A percentile compares a stretch with the other conserved stretches of the same genome.
These are phyloP conservation scores for Aspergillus transmontanensis DNA, from an alignment of 2,329 filamentous ascomycete genomes.

Conservation along the genomic window DNA sequence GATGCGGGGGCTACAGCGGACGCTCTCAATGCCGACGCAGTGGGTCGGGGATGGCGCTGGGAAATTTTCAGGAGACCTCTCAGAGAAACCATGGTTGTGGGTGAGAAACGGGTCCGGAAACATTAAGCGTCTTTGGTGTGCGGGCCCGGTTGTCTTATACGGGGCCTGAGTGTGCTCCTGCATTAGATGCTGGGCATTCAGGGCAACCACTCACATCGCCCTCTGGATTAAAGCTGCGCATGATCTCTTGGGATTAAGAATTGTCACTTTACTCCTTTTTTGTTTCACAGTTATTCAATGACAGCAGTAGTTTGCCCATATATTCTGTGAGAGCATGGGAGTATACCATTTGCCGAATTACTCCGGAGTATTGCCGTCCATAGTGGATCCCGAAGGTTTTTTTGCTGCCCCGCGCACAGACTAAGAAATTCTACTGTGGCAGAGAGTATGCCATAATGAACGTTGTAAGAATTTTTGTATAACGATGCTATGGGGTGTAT, in stretches of 20 bases:
- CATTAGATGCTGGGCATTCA: not conserved
- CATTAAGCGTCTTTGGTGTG: not conserved
- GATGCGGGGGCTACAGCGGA: slow-evolving; percentile 5
- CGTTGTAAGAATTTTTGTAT: not conserved
- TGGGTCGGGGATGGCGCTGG: not conserved
- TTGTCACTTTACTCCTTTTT: not conserved
- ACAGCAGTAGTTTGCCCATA: not conserved
- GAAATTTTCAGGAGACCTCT: slow-evolving; percentile 4
- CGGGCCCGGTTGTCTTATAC: not conserved
- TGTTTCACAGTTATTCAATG: not conserved
- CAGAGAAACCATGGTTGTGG: slow-evolving; percentile 1
- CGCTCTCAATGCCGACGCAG: slow-evolving; percentile 3
- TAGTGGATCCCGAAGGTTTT: not conserved
- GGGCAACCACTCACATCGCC: not conserved
- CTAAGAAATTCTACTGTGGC: not conserved
- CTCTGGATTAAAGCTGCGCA: not conserved
- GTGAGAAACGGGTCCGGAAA: not conserved
- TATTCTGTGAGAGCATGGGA: not conserved
- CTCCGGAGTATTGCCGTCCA: not conserved
- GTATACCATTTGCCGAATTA: not conserved
- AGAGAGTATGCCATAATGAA: not conserved
- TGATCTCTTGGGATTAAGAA: not conserved
- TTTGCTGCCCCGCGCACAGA: not conserved
- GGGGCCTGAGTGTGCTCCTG: not conserved
- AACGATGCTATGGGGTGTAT: not conserved